phyloP scores from a whole-genome alignment of 805 yeast genomes.

The Spathaspora passalidarum region DNA sequence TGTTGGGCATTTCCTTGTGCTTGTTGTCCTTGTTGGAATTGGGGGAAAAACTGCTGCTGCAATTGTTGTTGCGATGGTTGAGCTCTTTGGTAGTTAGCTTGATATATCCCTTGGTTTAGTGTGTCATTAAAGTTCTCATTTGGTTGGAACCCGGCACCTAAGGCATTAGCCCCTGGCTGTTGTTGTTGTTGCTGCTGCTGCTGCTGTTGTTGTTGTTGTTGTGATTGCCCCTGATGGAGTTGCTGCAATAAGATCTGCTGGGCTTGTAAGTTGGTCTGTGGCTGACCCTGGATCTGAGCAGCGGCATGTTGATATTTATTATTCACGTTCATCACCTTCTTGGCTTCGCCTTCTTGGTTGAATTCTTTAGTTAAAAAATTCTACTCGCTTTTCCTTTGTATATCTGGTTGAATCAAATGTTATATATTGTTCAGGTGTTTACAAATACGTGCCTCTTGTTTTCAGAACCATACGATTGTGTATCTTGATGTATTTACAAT shows the following conservation, averaged over 20 bases:
- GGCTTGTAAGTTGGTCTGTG: slow-evolving; percentile 35
- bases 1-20: slow-evolving; percentile 19
- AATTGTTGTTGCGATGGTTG: slow-evolving; percentile 20
- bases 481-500: background rate
- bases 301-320: slow-evolving; percentile 31
- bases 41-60: slow-evolving; percentile 20
- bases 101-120: slow-evolving; percentile 16
- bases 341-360: background rate
- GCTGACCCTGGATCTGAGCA: slow-evolving; percentile 26
- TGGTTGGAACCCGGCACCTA: slow-evolving; percentile 12
- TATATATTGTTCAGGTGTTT: background rate
- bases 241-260: slow-evolving; percentile 43
- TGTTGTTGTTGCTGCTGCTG: slow-evolving; percentile 27
- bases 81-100: slow-evolving; percentile 19
- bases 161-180: slow-evolving; percentile 10
- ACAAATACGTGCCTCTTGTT: background rate
- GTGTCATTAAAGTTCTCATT: slow-evolving; percentile 14
- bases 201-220: slow-evolving; percentile 22
- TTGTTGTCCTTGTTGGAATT: slow-evolving; percentile 19
- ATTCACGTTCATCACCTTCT: slow-evolving; percentile 32
- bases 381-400: background rate
- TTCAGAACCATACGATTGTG: background rate
- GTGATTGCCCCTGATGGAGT: slow-evolving; percentile 36
- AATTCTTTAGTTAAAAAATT: background rate
- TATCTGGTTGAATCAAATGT: background rate